A percentile compares a stretch with the other conserved stretches of the same genome.
Evolutionary conservation across 1,139 yeast species (phyloP).

Genomic region (Yamadazyma atlantica): DNA sequence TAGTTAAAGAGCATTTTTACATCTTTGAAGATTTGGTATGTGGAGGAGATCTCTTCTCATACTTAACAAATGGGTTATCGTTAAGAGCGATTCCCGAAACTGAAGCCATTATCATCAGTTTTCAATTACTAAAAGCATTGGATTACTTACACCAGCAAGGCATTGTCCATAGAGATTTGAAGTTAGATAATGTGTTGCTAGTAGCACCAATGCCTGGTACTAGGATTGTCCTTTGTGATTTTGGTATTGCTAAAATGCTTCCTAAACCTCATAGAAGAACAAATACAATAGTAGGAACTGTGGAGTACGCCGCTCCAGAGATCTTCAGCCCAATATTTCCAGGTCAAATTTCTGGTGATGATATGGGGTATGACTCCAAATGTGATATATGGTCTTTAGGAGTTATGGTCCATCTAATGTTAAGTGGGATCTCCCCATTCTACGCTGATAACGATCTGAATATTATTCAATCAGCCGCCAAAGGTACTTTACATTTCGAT

Average conservation of each 20-base stretch:
- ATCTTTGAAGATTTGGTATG: constrained; percentile 53
- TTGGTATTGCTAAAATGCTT: constrained; percentile 57
- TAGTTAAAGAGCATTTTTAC: constrained; percentile 35
- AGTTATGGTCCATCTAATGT: constrained; percentile 53
- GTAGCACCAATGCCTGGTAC: constrained; percentile 52
- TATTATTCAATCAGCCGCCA: constrained; percentile 38
- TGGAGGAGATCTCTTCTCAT: constrained; percentile 70
- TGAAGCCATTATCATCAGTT: constrained; percentile 54
- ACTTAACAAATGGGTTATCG: constrained; percentile 44
- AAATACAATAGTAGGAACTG: constrained; percentile 63
- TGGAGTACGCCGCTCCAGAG: constrained; percentile 71
- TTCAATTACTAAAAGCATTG: constrained; percentile 55
- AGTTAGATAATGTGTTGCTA: constrained; percentile 57
- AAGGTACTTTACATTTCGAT: constrained; percentile 41
- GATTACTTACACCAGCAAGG: constrained; percentile 45
- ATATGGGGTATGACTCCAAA: constrained; percentile 45
- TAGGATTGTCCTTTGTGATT: constrained; percentile 58
- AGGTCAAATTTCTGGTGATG: constrained; percentile 21
- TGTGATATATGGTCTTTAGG: constrained; percentile 75
- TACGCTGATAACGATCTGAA: constrained; percentile 39
- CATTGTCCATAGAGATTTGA: constrained; percentile 25
- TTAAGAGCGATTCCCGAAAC: constrained; percentile 48
- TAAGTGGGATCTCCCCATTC: constrained; percentile 63
- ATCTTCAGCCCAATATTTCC: constrained; percentile 11
- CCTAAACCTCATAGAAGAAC: constrained; percentile 29